Conservation (phyloP, 2,329 filamentous ascomycete species). For the Colletotrichum karsti region DNA sequence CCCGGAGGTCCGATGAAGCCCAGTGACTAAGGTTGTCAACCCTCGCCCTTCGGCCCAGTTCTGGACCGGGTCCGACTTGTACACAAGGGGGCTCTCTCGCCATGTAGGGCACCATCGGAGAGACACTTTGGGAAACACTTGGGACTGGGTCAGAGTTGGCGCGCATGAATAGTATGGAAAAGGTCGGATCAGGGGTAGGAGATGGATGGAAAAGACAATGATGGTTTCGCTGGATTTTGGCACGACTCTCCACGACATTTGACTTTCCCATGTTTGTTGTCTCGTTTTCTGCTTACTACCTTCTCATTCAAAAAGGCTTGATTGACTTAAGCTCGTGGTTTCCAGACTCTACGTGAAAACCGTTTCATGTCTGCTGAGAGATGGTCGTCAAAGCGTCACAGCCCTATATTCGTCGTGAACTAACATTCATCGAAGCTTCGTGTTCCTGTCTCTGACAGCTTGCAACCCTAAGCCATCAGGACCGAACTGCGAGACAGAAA, state of each 20-base stretch:
- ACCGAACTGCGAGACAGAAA: neutral
- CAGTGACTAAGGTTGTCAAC: conserved; percentile 1
- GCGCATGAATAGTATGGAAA: conserved; percentile 4
- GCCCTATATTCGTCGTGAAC: neutral
- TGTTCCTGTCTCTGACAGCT: conserved; percentile 10
- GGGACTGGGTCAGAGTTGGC: conserved; percentile 16
- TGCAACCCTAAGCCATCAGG: neutral
- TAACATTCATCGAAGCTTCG: neutral
- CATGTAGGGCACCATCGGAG: neutral
- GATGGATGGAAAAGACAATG: neutral
- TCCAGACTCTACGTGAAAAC: neutral
- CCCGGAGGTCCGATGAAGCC: conserved; percentile 24
- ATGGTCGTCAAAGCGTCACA: conserved; percentile 18
- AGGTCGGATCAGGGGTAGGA: neutral
- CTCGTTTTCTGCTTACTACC: conserved; percentile 12
- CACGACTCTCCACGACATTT: conserved; percentile 7
- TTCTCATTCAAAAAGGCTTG: conserved; percentile 33
- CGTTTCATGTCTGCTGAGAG: conserved; percentile 24
- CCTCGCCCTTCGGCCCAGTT: neutral
- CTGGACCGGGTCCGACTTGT: neutral
- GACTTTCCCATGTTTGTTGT: conserved; percentile 26
- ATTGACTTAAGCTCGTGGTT: conserved; percentile 33
- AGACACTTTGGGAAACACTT: neutral
- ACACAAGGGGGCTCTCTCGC: neutral
- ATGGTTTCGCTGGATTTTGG: neutral